Percentiles rank a stretch among this genome's conserved stretches.
These are phyloP conservation scores for Neonectria neomacrospora DNA, from an alignment of 2,329 filamentous ascomycete species.

Conservation along the genomic window DNA sequence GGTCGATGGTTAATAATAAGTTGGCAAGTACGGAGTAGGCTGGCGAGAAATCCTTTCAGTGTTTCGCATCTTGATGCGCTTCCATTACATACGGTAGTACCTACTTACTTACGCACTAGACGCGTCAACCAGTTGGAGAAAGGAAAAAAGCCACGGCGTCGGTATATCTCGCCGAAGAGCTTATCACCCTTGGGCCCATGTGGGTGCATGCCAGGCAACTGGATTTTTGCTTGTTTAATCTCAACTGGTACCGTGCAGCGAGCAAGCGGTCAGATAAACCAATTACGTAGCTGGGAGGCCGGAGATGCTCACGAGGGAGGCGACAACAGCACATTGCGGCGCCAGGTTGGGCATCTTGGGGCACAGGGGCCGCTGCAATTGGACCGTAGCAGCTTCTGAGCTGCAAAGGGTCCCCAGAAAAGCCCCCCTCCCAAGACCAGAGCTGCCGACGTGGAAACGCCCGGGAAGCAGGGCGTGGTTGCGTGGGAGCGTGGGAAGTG, in stretches of 20 bases:
- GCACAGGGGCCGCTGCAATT: constrained; percentile 34
- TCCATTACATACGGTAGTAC: background rate
- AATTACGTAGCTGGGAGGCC: constrained; percentile 34
- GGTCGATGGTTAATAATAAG: background rate
- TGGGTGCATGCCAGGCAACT: constrained; percentile 17
- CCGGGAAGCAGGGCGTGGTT: constrained; percentile 9
- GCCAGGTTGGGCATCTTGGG: constrained; percentile 24
- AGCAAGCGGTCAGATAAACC: constrained; percentile 39
- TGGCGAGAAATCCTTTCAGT: background rate
- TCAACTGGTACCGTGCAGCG: constrained; percentile 16
- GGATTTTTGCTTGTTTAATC: constrained; percentile 14
- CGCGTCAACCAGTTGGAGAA: constrained; percentile 18
- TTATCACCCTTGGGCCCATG: constrained; percentile 15
- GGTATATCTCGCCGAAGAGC: constrained; percentile 14
- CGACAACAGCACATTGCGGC: constrained; percentile 27
- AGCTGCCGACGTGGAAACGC: constrained; percentile 20
- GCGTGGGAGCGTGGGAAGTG: constrained; percentile 14
- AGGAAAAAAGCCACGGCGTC: constrained; percentile 26
- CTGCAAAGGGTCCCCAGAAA: constrained; percentile 8
- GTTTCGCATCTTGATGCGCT: background rate
- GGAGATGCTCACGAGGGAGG: constrained; percentile 21
- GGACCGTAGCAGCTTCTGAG: constrained; percentile 22
- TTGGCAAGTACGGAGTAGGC: background rate
- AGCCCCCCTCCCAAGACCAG: constrained; percentile 16
- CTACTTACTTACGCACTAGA: constrained; percentile 6